Evolutionary conservation across 208 protist species (phyloP).

Genomic region (Giardia duodenalis): DNA sequence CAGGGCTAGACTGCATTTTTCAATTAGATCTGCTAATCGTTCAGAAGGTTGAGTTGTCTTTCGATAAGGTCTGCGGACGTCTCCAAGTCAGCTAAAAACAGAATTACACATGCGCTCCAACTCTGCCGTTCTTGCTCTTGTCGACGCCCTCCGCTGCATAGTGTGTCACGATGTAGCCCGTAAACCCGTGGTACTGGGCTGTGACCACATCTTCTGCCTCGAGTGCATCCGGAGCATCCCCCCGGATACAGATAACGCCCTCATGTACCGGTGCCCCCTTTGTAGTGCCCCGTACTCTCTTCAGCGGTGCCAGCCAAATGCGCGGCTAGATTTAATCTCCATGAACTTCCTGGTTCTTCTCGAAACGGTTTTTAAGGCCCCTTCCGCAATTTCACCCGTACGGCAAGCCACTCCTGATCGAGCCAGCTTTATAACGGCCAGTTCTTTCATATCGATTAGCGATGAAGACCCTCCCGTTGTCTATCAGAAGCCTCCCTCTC

Average conservation of each 20-base stretch:
- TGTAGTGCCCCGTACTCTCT: neutral
- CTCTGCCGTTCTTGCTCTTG: no score
- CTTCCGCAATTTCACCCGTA: neutral
- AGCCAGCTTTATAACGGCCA: no score
- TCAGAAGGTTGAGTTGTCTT: no score
- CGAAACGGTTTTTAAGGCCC: neutral
- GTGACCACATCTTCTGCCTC: neutral
- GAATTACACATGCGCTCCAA: no score
- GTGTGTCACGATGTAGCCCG: neutral
- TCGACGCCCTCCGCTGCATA: neutral
- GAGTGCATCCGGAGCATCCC: neutral
- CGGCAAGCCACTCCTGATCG: no score
- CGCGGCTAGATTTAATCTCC: neutral
- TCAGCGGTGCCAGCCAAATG: neutral
- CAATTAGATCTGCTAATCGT: no score
- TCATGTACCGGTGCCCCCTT: neutral
- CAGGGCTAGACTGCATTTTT: no score
- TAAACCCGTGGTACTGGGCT: neutral
- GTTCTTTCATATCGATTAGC: no score
- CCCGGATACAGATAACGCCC: neutral
- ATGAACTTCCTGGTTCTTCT: neutral
- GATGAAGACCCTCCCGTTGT: no score
- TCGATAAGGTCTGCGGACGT: no score
- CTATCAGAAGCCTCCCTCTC: no score
- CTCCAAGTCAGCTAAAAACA: no score